A percentile compares a stretch with the other conserved stretches of the same genome.
Evolutionary conservation across 2,329 filamentous ascomycete species (phyloP).

Genomic region (Gaeumannomyces sp.): DNA sequence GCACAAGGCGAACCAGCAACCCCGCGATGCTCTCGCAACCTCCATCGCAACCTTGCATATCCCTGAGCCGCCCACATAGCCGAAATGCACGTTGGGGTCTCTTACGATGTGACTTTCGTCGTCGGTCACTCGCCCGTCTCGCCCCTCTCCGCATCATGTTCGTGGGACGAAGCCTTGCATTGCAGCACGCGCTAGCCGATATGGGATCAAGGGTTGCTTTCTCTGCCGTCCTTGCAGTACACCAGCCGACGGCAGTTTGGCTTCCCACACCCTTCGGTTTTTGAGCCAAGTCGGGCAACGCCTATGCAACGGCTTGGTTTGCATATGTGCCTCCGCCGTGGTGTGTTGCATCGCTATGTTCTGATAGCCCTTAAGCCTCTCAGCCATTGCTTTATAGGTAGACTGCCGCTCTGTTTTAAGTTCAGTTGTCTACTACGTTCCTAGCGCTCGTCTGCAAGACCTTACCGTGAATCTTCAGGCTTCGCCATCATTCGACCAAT

Average conservation of each 20-base stretch:
- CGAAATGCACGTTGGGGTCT: no score
- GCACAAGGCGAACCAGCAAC: no score
- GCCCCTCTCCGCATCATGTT: background rate
- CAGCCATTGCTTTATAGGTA: background rate
- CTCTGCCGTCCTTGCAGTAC: background rate
- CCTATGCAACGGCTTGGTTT: background rate
- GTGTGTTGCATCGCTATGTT: background rate
- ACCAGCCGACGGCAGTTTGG: background rate
- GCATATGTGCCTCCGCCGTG: background rate
- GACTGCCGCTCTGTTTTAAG: background rate
- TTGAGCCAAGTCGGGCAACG: background rate
- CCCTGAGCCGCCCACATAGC: no score
- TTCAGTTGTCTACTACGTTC: background rate
- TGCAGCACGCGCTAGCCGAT: background rate
- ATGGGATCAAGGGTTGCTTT: background rate
- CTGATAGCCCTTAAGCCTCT: background rate
- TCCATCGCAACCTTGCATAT: no score
- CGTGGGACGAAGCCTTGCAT: background rate
- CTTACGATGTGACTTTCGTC: no score
- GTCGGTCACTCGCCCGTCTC: no score
- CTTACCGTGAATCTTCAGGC: no score
- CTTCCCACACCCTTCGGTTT: background rate
- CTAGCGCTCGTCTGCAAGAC: background rate
- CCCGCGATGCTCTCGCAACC: no score
- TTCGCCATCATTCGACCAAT: background rate